Percentiles rank a stretch among this genome's conserved stretches.
These are phyloP conservation scores for Fusarium multiceps DNA, from an alignment of 2,329 filamentous ascomycete species.

Conservation along the genomic window DNA sequence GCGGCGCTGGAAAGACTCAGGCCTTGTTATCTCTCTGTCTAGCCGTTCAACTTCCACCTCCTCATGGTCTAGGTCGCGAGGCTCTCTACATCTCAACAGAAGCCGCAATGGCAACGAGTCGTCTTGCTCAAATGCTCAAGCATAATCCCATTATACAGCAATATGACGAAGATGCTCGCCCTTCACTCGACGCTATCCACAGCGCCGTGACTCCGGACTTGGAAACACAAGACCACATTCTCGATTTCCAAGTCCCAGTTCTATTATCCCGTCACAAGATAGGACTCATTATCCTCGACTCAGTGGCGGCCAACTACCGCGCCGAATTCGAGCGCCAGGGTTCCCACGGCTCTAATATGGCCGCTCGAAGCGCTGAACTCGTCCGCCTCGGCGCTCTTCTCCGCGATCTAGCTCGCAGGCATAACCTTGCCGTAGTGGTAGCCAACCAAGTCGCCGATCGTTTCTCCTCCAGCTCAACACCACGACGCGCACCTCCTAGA, in stretches of 20 bases:
- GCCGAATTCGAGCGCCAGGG: conserved; percentile 81
- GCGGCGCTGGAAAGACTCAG: conserved; percentile 94
- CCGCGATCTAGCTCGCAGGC: conserved; percentile 76
- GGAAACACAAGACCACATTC: conserved; percentile 94
- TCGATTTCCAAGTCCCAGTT: conserved; percentile 91
- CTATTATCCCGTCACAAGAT: conserved; percentile 80
- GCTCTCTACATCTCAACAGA: conserved; percentile 96
- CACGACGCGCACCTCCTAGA: conserved; percentile 37
- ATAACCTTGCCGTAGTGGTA: conserved; percentile 86
- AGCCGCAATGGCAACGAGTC: conserved; percentile 81
- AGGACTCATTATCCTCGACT: conserved; percentile 88
- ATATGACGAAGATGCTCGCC: conserved; percentile 46
- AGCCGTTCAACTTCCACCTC: conserved; percentile 81
- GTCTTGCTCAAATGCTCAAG: conserved; percentile 81
- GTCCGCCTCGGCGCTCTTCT: conserved; percentile 80
- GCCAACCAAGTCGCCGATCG: conserved; percentile 96
- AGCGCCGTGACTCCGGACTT: conserved; percentile 88
- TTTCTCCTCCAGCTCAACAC: conserved; percentile 60
- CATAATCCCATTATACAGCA: conserved; percentile 69
- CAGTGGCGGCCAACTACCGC: conserved; percentile 93
- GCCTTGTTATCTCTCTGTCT: conserved; percentile 87
- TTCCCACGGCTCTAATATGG: conserved; percentile 69
- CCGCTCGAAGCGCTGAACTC: conserved; percentile 80
- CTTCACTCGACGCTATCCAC: conserved; percentile 80
- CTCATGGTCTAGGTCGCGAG: conserved; percentile 75